Evolutionary conservation across 2,329 filamentous ascomycete genomes (phyloP).

Genomic region (Raffaelea ambrosiae): DNA sequence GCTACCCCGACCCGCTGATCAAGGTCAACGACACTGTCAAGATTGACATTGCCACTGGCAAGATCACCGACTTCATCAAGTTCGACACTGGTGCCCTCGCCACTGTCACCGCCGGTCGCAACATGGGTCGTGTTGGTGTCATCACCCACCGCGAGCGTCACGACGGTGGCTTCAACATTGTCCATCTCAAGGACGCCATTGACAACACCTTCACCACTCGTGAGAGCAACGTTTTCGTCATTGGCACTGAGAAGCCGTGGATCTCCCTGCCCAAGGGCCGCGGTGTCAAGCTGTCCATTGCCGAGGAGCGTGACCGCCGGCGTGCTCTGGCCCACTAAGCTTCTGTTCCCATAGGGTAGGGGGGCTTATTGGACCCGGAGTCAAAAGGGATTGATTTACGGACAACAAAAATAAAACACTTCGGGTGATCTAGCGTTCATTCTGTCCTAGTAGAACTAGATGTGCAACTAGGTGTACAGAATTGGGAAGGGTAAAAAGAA

Average conservation of each 20-base stretch:
- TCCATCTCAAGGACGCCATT: conserved; percentile 99
- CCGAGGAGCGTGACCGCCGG: conserved; percentile 97
- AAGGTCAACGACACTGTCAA: conserved; percentile 99
- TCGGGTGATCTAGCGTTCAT: too few relatives aligned
- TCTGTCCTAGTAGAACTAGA: too few relatives aligned
- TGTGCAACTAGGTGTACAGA: too few relatives aligned
- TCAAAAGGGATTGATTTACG: too few relatives aligned
- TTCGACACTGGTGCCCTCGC: conserved; percentile 98
- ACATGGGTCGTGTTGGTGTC: conserved; percentile 99
- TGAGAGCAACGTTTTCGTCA: conserved; percentile 99
- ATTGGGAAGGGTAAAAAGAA: too few relatives aligned
- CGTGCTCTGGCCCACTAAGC: conserved; percentile 51
- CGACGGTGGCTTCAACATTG: conserved; percentile 99
- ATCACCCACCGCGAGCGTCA: conserved; percentile 99
- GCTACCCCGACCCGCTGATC: conserved; percentile 96
- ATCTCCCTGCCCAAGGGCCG: conserved; percentile 99
- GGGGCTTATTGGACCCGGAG: neutral
- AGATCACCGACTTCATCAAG: conserved; percentile 96
- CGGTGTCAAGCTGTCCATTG: conserved; percentile 99
- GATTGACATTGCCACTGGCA: conserved; percentile 93
- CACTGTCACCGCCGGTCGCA: conserved; percentile 99
- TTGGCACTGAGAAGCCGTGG: conserved; percentile 98
- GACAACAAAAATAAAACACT: too few relatives aligned
- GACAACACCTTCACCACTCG: conserved; percentile 99
- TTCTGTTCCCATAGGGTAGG: neutral